A percentile compares a stretch with the other conserved stretches of the same genome.
phyloP scores from a whole-genome alignment of 352 stramenopile genomes.

The Phytophthora melonis region DNA sequence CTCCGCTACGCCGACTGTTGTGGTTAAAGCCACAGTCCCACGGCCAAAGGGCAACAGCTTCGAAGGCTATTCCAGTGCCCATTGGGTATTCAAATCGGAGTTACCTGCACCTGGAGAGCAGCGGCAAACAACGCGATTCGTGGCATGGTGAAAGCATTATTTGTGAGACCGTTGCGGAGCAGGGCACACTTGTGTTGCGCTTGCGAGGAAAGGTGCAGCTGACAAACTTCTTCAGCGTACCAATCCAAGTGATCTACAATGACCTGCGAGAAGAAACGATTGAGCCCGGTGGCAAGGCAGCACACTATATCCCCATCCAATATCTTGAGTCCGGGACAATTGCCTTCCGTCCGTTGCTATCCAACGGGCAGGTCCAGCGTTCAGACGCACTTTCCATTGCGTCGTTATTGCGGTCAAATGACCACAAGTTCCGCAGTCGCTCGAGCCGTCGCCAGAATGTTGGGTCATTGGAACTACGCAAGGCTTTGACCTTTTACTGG shows the following conservation, averaged over 20 bases:
- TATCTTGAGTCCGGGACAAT: conserved; percentile 77
- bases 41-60: conserved; percentile 40
- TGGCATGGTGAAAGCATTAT: conserved; percentile 87
- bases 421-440: conserved; percentile 28
- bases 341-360: conserved; percentile 74
- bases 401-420: conserved; percentile 59
- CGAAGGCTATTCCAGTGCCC: conserved; percentile 85
- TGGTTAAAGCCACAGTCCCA: conserved; percentile 83
- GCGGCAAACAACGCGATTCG: conserved; percentile 61
- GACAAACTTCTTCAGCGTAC: conserved; percentile 74
- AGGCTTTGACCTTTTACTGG: conserved; percentile 84
- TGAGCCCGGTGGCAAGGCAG: conserved; percentile 48
- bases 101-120: conserved; percentile 84
- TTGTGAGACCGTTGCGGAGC: conserved; percentile 86
- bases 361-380: conserved; percentile 64
- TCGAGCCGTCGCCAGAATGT: conserved; percentile 53
- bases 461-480: conserved; percentile 66
- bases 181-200: conserved; percentile 83
- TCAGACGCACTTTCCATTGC: conserved; percentile 70
- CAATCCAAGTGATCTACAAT: conserved; percentile 85
- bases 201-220: conserved; percentile 84
- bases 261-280: conserved; percentile 64
- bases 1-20: conserved; percentile 72
- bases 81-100: conserved; percentile 90
- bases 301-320: conserved; percentile 86